These are phyloP conservation scores for Akanthomyces dipterigenus DNA, from an alignment of 2,329 filamentous ascomycete species.

Conservation along the genomic window DNA sequence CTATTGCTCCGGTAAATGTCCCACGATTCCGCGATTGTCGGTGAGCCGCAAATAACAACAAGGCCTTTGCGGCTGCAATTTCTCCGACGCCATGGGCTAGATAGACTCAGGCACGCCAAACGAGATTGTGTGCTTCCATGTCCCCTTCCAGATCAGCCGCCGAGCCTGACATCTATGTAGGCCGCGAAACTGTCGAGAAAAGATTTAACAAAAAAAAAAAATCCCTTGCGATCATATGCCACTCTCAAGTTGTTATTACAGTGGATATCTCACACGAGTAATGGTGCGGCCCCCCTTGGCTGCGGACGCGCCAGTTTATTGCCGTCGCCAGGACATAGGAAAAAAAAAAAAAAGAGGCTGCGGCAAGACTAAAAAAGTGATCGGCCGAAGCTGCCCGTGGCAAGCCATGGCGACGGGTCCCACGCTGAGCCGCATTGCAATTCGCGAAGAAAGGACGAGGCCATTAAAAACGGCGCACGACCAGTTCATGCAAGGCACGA, in stretches of 20 bases:
- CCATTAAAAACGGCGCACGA: background rate
- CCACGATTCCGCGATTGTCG: background rate
- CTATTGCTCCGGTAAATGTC: background rate
- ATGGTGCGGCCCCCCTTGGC: background rate
- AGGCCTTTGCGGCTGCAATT: background rate
- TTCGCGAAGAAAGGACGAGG: background rate
- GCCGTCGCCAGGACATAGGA: background rate
- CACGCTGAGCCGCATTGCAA: slow-evolving; percentile 10
- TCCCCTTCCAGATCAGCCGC: background rate
- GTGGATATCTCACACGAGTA: slow-evolving; percentile 7
- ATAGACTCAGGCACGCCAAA: background rate
- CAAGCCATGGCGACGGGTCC: slow-evolving; percentile 7
- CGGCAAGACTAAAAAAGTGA: background rate
- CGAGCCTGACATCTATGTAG: background rate
- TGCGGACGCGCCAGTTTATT: background rate
- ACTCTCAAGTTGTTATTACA: background rate
- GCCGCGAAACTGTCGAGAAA: background rate
- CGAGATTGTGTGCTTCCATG: background rate
- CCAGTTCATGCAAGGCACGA: slow-evolving; percentile 5
- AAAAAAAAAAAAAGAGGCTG: background rate
- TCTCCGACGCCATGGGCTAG: background rate
- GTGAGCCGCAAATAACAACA: background rate
- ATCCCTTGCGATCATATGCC: slow-evolving; percentile 2
- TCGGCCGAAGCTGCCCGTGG: slow-evolving; percentile 12
- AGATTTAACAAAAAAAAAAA: background rate